Conservation (phyloP, 139 green algal species). For the Coelastrella sp. region DNA sequence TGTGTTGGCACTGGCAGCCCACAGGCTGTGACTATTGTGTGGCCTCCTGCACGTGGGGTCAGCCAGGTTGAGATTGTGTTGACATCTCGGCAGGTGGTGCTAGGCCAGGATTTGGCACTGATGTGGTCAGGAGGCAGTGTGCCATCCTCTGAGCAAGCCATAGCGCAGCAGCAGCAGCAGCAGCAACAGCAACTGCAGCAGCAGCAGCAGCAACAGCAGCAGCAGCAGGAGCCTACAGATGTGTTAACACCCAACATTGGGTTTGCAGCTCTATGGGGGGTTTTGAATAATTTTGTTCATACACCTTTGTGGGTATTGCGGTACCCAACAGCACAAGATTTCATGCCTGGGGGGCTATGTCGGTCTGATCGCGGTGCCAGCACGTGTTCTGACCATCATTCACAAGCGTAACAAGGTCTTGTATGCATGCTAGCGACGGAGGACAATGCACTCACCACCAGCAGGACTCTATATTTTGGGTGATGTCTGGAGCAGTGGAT, state of each 20-base stretch:
- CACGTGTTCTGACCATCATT: not conserved
- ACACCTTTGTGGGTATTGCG: constrained; percentile 1
- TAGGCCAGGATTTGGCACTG: not conserved
- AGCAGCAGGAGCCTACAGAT: not conserved
- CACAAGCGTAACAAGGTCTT: not conserved
- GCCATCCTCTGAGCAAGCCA: not conserved
- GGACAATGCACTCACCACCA: too few relatives aligned
- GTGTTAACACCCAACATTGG: too few relatives aligned
- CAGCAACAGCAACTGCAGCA: not conserved
- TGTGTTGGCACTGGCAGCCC: not conserved
- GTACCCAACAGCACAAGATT: not conserved
- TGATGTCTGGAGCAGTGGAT: too few relatives aligned
- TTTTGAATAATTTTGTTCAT: not conserved
- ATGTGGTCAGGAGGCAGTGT: not conserved
- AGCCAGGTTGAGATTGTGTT: not conserved
- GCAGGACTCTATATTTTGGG: too few relatives aligned
- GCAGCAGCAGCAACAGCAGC: constrained; percentile 5
- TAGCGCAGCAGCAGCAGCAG: constrained; percentile 4
- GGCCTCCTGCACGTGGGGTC: not conserved
- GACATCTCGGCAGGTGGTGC: not conserved
- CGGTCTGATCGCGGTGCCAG: not conserved
- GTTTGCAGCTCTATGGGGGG: not conserved
- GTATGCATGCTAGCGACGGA: too few relatives aligned
- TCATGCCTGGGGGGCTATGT: not conserved
- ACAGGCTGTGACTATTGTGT: not conserved